Evolutionary conservation across 805 yeast genomes (phyloP), one percentile per base, ranked within the genome.

Genomic region (Kregervanrija fluxuum): DNA sequence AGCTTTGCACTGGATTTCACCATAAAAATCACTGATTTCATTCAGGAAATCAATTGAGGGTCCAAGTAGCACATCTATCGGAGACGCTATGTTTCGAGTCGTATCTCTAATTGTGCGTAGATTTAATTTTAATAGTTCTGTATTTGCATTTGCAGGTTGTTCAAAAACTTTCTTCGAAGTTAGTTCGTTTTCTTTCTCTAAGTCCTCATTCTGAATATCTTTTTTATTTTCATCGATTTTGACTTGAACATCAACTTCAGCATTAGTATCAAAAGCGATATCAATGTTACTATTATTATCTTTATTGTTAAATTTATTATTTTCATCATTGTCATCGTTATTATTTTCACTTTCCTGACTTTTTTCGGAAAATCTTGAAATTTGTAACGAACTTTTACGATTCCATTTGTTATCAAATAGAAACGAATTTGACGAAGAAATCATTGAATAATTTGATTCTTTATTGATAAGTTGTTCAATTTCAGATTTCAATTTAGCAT

Each of bases 1-100:
- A 41, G 83, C 70, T 38, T 73, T 74, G 10, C 52, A 42, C n/a
- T 70, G 67, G 6, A 83, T 75, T 15, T 66, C 64, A n/a, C 69
- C 70, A 42, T 76, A 74, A 12, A 75, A 61, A 1, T 72, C 73
- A 30, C 54, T 65, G 10, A 75, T 52, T 32, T 61, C 56, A 33
- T 64, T 62, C 33, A 78, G 48, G 6, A 70, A 50, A 6, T 52
- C 53, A 42, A 74, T 47, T 8, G 71, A 63, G 14, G 61, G 64
- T 0, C 55, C 54, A 36, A 69, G 54, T 2, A 62, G 54, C 30
- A 52, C 49, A 17, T 61, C 62, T 0, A 69, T 64, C 11, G 74
- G 75, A 3, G 68, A 60, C 8, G 44, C 33, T 1, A 48, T 12
- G 30, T 14, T 16, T 28, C 9, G 9, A 33, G 35, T 33, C 4